Evolutionary conservation across 1,284 basidiomycete species (phyloP).

Genomic region (Leucoagaricus sp.): DNA sequence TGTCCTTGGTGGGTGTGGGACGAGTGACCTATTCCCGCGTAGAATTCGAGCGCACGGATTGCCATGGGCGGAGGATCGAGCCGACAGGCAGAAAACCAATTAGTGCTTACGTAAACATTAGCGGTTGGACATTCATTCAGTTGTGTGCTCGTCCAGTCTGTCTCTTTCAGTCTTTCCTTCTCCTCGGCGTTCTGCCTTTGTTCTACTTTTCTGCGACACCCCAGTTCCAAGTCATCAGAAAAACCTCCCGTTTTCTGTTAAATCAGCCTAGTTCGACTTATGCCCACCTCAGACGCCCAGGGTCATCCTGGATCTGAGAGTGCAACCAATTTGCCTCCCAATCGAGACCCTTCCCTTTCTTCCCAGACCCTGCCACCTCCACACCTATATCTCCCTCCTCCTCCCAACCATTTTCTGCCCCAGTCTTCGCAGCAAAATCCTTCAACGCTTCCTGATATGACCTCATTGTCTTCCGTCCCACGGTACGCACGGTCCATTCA

Average conservation of each 20-base stretch:
- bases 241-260: neutral
- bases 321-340: slow-evolving; percentile 13
- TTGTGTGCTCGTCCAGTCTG: neutral
- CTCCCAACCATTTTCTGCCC: neutral
- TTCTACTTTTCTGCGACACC: slow-evolving; percentile 8
- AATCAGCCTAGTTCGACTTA: neutral
- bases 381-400: slow-evolving; percentile 1
- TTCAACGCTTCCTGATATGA: slow-evolving; percentile 12
- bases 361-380: slow-evolving; percentile 13
- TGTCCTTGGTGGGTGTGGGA: slow-evolving; percentile 2
- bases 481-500: slow-evolving; percentile 6
- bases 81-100: slow-evolving; percentile 11
- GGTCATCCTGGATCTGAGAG: slow-evolving; percentile 12
- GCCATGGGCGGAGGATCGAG: slow-evolving; percentile 22
- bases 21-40: slow-evolving; percentile 66
- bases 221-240: neutral
- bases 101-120: slow-evolving; percentile 11
- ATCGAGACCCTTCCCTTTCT: slow-evolving; percentile 9
- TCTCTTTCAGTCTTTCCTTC: neutral
- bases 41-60: slow-evolving; percentile 69
- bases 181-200: neutral
- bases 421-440: slow-evolving; percentile 2
- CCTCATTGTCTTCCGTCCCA: slow-evolving; percentile 14
- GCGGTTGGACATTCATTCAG: slow-evolving; percentile 2
- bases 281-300: slow-evolving; percentile 14